Evolutionary conservation across 2,329 filamentous ascomycete species (phyloP).

Genomic region (Verticillium dahliae): DNA sequence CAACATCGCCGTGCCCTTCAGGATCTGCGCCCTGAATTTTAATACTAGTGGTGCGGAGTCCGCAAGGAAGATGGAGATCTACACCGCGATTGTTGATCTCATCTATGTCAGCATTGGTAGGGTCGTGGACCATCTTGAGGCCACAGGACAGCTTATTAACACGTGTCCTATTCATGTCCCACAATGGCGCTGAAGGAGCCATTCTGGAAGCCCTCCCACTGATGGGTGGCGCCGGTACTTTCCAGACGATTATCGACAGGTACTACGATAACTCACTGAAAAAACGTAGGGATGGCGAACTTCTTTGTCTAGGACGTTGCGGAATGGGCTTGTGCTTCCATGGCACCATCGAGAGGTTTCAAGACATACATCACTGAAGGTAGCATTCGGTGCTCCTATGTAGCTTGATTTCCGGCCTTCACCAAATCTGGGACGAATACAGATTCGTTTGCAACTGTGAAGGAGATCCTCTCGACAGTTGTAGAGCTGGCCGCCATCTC

Average conservation of each 20-base stretch:
- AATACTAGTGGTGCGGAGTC: conserved; percentile 8
- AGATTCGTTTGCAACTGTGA: conserved; percentile 41
- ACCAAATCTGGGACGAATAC: conserved; percentile 23
- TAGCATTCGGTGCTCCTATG: conserved; percentile 41
- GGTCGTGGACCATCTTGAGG: conserved; percentile 41
- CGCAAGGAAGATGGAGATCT: conserved; percentile 34
- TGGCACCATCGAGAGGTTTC: conserved; percentile 23
- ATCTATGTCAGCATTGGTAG: conserved; percentile 48
- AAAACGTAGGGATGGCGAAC: conserved; percentile 44
- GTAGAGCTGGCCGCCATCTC: conserved; percentile 35
- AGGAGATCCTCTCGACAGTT: conserved; percentile 42
- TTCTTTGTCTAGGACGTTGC: conserved; percentile 45
- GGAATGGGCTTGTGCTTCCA: conserved; percentile 37
- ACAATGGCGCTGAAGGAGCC: conserved; percentile 32
- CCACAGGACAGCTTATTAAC: conserved; percentile 43
- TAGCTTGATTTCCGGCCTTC: conserved; percentile 22
- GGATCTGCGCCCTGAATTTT: background rate
- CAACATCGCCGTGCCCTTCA: background rate
- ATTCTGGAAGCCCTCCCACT: conserved; percentile 7
- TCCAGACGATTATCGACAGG: conserved; percentile 36
- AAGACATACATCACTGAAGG: conserved; percentile 32
- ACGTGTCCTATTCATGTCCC: conserved; percentile 50
- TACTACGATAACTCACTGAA: conserved; percentile 43
- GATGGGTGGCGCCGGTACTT: conserved; percentile 4
- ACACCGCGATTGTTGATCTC: conserved; percentile 50